Evolutionary conservation across 371 early-diverging fungal species (phyloP), one percentile per base, ranked within the genome.

Genomic region (Nosema granulosis): DNA sequence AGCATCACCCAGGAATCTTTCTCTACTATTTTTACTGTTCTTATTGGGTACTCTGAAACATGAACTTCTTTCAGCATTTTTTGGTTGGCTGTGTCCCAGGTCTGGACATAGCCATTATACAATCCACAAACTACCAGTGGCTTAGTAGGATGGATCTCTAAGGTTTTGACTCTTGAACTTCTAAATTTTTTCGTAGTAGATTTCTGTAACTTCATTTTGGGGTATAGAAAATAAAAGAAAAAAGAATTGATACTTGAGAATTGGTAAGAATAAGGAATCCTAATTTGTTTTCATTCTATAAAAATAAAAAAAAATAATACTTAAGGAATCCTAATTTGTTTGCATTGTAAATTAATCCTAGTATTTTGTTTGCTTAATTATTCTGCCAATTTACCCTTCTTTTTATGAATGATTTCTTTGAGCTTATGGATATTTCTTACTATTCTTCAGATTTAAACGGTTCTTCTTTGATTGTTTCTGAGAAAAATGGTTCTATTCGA

Each of bases 31-130:
- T 56, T 76, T 57, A 65, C 71, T 35, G 81, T 77, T 32, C 84
- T 24, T 6, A 82, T 76, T 3, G 84, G 81, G 24, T 71, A 59
- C 26, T 82, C 80, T 34, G 73, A 74, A 24, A 82, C 74, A 24
- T 76, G 72, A 50, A 63, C 71, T n/a, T 58, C 26, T 52, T 80
- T 78, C 22, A 78, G 67, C 38, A 78, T 16, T 0, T 13, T 20
- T 57, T 66, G 59, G 11, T 43, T 75, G 22, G n/a, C 51, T 28
- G 76, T 71, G 49, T 82, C 78, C 78, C 79, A 82, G 18, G 80
- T 26, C 43, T 80, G 74, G 22, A 82, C 57, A 18, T 80, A 79
- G 52, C 84, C 84, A 57, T 58, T 79, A 63, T 75, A 84, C 26
- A 82, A 38, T 3, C 66, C 71, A n/a, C 70, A 68, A 13, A 84